Base-by-base conservation (phyloP, 805 yeast species). In the Starmerella khaoyaiensis region DNA sequence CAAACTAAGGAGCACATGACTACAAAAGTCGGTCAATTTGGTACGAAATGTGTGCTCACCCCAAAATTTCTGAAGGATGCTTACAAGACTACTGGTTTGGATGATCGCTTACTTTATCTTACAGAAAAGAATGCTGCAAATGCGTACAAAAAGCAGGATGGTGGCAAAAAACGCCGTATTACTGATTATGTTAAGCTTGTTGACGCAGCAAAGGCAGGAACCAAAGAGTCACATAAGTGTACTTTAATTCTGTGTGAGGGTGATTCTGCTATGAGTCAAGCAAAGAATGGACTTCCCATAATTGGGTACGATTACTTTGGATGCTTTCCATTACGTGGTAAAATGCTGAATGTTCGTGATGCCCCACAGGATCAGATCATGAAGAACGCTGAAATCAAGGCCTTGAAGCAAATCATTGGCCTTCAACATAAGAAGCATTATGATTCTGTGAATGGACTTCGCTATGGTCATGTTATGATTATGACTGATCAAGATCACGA, bases 401-500 rank as follows among this genome's bases (percentile, higher is more conserved):
- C 96, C 3, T 71, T 90, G 52, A 90, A 90, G 56, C 84, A 87
- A 56, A 90, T 90, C 50, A 79, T 90, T 65, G 98, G 98, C 16
- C 65, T 90, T 39, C 95, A 86, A 58, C 98, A 90, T 60, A 83
- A 79, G 51, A 87, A 83, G 60, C 67, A 65, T 29, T 90, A 90
- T 55, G 76, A 74, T 16, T 78, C 76, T 46, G 65, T 79, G 12
- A 30, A 17, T 12, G 74, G 78, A 4, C 64, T 90, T 45, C 74
- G 98, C 57, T 90, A 90, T 55, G 98, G 98, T 25, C 94, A 84
- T 57, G 71, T 90, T 35, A 90, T 90, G 97, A 84, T 90, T 56
- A 90, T 90, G 97, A 84, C 98, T 5, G 98, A 90, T 79, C 98
- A 90, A 62, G 98, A 90, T 82, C 94, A 86, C 51, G 98, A 90